Base-by-base conservation (phyloP, 1,284 basidiomycete species). In the Pyrrhoderma lamaoense region DNA sequence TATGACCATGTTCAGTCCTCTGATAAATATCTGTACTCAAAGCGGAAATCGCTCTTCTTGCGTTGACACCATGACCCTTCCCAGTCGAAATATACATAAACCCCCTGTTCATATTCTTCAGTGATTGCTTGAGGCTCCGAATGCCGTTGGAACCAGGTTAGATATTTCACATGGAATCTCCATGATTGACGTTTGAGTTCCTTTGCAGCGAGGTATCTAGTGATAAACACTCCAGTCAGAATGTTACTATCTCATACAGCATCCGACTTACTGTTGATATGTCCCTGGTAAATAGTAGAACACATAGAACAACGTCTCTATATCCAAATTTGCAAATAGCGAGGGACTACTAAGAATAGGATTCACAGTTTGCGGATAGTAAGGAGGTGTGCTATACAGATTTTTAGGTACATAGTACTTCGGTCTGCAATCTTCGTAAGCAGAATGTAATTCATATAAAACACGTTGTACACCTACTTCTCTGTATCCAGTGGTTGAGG, bases 71-170 rank as follows among this genome's bases (percentile, higher is more conserved):
- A 98, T 56, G 89, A 90, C 54, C 90, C 90, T 67, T 95, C 92
- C 92, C 92, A 95, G 69, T 95, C 92, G 68, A 95, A 95, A 75
- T 95, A 94, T 49, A 93, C 89, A 66, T 94, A 95, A 22, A 95
- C 93, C 14, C 96, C 96, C 71, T 99, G 93, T 70, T 99, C 96
- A 66, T 98, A 99, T 68, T 99, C 96, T 63, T 98, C 95, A 44
- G 96, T 99, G 66, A 99, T 98, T 3, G 92, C 93, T 65, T 96
- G 93, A n/a, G 96, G 96, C 66, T 99, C 94, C 19, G 92, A 94
- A 64, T 97, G 93, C 49, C 96, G 82, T 69, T 99, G 96, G 82
- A 99, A 99, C 96, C 96, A 99, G 36, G 96, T 99, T 56, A 99
- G 71, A 67, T 98, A 99, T 71, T 99, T 98, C 60, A 97, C 92